Evolutionary conservation across 2,329 filamentous ascomycete genomes (phyloP).

Genomic region (Davidsoniella virescens): DNA sequence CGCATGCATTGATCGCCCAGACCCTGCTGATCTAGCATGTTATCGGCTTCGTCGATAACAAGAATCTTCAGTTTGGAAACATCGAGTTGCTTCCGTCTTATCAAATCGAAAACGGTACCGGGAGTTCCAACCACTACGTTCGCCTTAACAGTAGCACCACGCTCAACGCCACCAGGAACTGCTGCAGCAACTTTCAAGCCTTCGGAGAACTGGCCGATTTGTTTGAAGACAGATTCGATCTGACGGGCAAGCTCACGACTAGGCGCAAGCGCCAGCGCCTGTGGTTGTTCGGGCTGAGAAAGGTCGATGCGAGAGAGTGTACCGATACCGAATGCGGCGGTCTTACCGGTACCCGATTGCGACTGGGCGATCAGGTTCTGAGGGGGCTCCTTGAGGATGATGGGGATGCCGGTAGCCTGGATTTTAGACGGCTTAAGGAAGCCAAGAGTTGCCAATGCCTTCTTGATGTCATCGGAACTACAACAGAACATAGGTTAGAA

Average conservation of each 20-base stretch:
- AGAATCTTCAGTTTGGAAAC: constrained; percentile 58
- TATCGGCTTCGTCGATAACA: constrained; percentile 93
- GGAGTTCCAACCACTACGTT: constrained; percentile 86
- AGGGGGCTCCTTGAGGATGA: constrained; percentile 75
- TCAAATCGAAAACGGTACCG: constrained; percentile 78
- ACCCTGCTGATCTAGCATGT: constrained; percentile 94
- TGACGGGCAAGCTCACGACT: constrained; percentile 90
- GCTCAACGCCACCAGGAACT: constrained; percentile 59
- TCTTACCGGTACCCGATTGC: constrained; percentile 98
- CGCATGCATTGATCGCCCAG: constrained; percentile 88
- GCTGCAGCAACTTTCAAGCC: constrained; percentile 64
- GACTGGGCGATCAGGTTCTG: constrained; percentile 94
- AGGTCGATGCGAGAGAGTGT: constrained; percentile 78
- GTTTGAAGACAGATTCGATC: constrained; percentile 69
- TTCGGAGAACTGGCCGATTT: constrained; percentile 71
- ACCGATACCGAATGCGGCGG: constrained; percentile 87
- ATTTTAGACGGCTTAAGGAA: constrained; percentile 96
- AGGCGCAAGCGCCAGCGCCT: constrained; percentile 78
- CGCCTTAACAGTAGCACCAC: constrained; percentile 52
- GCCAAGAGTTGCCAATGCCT: constrained; percentile 64
- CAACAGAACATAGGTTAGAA: constrained; percentile 6
- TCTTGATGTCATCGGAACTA: constrained; percentile 42
- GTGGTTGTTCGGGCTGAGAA: constrained; percentile 48
- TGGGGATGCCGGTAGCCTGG: constrained; percentile 81
- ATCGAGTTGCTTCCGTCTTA: constrained; percentile 62